Evolutionary conservation across 805 yeast species (phyloP).

Genomic region (Candida sphagnicola): DNA sequence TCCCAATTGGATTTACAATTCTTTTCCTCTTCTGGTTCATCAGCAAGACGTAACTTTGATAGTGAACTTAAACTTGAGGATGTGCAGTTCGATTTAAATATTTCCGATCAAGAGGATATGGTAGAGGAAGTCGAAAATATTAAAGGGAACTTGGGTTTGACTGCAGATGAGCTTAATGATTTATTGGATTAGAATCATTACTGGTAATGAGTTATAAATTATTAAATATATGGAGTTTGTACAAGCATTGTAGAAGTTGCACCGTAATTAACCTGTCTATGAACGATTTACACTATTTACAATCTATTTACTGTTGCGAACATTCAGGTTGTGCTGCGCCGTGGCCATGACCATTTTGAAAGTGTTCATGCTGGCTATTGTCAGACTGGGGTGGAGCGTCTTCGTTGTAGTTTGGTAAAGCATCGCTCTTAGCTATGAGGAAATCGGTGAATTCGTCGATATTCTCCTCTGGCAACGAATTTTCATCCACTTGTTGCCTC

Average conservation of each 20-base stretch:
- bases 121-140: conserved; percentile 10
- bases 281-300: conserved; percentile 4
- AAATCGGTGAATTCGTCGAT: conserved; percentile 35
- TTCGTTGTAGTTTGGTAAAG: conserved; percentile 29
- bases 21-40: conserved; percentile 14
- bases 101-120: conserved; percentile 5
- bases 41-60: neutral
- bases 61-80: conserved; percentile 12
- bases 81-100: conserved; percentile 9
- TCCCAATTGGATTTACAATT: conserved; percentile 18
- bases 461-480: conserved; percentile 32
- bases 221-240: neutral
- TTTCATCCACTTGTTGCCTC: conserved; percentile 20
- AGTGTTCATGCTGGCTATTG: conserved; percentile 9
- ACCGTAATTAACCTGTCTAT: neutral
- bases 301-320: conserved; percentile 29
- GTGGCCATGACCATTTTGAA: conserved; percentile 1
- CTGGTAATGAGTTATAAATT: neutral
- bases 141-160: conserved; percentile 22
- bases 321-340: conserved; percentile 16
- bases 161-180: conserved; percentile 28
- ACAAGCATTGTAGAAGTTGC: too few relatives aligned
- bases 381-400: conserved; percentile 11
- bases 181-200: conserved; percentile 25
- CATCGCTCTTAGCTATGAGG: conserved; percentile 17